A percentile compares a stretch with the other conserved stretches of the same genome.
These are phyloP conservation scores for Themeda triandra DNA, from an alignment of 176 grass and related monocot species.

Conservation along the genomic window DNA sequence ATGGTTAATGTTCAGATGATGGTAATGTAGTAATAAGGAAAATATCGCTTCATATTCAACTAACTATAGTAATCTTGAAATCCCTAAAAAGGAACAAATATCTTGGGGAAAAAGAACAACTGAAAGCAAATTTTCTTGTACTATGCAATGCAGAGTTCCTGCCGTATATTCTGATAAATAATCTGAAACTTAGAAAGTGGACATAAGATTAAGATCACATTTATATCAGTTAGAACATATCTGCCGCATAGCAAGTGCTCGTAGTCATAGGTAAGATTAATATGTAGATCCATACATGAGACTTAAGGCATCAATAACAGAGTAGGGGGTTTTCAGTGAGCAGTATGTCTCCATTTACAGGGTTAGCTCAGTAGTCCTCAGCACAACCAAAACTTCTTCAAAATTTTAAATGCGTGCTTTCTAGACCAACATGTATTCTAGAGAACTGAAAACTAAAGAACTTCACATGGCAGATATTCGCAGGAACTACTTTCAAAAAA, in stretches of 20 bases:
- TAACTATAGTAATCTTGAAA: background rate
- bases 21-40: background rate
- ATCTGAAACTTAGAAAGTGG: background rate
- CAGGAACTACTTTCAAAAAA: too few species aligned
- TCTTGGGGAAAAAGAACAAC: background rate
- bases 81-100: background rate
- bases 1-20: background rate
- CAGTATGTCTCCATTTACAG: background rate
- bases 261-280: background rate
- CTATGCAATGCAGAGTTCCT: background rate
- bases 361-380: background rate
- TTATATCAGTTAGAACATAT: background rate
- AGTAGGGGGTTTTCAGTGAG: too few species aligned
- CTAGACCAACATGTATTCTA: too few species aligned
- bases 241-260: background rate
- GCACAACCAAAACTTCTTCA: background rate
- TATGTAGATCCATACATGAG: background rate
- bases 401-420: too few species aligned
- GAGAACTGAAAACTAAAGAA: too few species aligned
- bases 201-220: background rate
- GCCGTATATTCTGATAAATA: background rate
- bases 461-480: too few species aligned
- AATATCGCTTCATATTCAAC: background rate
- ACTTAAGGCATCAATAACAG: background rate
- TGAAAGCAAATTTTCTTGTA: background rate